Evolutionary conservation across 129 eudicot genomes (phyloP), one percentile per base, ranked within the genome.

Genomic region (Chrysanthemum makinoi): DNA sequence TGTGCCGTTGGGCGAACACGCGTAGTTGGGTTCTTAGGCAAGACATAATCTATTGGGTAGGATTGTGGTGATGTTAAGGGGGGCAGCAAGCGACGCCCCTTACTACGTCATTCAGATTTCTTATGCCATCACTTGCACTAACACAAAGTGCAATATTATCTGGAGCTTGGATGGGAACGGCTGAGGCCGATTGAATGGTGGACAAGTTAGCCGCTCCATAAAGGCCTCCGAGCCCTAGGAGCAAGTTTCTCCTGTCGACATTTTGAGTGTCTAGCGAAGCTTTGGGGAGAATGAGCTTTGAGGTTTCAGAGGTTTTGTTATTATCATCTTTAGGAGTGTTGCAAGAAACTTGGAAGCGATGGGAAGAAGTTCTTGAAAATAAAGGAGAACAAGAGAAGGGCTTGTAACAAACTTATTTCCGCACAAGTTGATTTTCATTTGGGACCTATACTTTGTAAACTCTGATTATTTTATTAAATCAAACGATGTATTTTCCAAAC

Each of bases 191-290:
- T 5, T 54, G 39, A 14, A 70, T 30, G 44, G 66, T 3, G 43
- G 75, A 6, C 15, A 70, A 70, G 65, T 56, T 70, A 35, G 65
- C 55, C 10, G 75, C 65, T 10, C 50, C 19, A 53, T 39, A 70
- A 0, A 70, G 56, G 6, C 75, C 75, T 11, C 66, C 75, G 24
- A 70, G 24, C 7, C 75, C 75, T 4, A 70, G 13, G 0, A 70
- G 75, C 44, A 70, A 0, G 43, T 70, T 57, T 44, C 75, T 70
- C 11, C 75, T 9, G 46, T 70, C 56, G 0, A 70, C 30, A 6
- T 70, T 69, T 2, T 53, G 62, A 7, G 9, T 39, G 46, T 39
- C 46, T 0, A 6, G 9, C 30, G 48, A 4, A 1, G 73, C 7
- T 50, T 67, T 26, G 20, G 72, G 73, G 15, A 15, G 62, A 22